phyloP scores from a whole-genome alignment of 257 asterid genomes.

The Solanum paucissectum region DNA sequence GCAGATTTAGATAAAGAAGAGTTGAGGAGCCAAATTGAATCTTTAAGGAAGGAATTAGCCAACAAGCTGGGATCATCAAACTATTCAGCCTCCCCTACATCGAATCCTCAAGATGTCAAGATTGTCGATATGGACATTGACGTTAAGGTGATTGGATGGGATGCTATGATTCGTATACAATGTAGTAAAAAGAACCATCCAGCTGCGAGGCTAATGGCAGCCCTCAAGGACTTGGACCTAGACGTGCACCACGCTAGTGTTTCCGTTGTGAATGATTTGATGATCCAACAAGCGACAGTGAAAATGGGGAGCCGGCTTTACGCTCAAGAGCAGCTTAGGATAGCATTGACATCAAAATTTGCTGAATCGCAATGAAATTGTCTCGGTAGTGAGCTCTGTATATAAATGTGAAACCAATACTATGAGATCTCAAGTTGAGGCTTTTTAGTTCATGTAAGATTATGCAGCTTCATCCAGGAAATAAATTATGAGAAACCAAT shows the following conservation, averaged over 20 bases:
- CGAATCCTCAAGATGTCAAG: conserved; percentile 10
- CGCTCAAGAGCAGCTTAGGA: conserved; percentile 60
- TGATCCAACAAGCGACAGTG: conserved; percentile 79
- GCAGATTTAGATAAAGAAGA: conserved; percentile 43
- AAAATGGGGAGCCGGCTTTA: conserved; percentile 59
- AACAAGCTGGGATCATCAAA: conserved; percentile 12
- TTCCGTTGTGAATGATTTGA: conserved; percentile 65
- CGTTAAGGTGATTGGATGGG: conserved; percentile 65
- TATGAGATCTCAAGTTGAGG: not conserved
- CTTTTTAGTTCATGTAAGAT: not conserved
- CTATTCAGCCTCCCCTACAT: not conserved
- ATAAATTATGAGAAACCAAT: not conserved
- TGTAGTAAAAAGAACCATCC: conserved; percentile 69
- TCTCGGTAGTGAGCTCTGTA: conserved; percentile 7
- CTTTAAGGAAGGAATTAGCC: conserved; percentile 36
- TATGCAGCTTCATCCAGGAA: not conserved
- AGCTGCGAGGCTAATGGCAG: conserved; percentile 69
- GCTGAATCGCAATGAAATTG: conserved; percentile 23
- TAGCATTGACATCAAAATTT: conserved; percentile 48
- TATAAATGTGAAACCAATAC: conserved; percentile 4
- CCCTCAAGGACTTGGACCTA: conserved; percentile 50
- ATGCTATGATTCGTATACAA: conserved; percentile 67
- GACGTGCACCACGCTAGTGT: conserved; percentile 76
- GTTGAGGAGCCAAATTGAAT: conserved; percentile 34
- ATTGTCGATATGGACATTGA: conserved; percentile 47